phyloP scores from a whole-genome alignment of 345 rosid species.

The Lumnitzera racemosa region DNA sequence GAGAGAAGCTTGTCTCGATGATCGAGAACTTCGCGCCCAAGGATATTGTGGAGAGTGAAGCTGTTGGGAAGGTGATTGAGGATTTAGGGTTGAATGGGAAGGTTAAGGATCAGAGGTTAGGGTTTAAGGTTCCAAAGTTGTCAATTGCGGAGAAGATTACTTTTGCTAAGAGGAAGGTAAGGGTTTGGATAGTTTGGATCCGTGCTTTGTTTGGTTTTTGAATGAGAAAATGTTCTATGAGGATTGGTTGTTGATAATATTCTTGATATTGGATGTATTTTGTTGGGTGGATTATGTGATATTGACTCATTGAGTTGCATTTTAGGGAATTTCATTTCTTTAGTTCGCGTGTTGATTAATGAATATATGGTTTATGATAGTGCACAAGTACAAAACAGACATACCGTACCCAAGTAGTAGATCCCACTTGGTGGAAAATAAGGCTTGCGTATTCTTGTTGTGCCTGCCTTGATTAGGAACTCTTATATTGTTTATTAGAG shows the following conservation, averaged over 20 bases:
- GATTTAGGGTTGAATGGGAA: constrained; percentile 70
- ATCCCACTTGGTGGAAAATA: too few relatives aligned
- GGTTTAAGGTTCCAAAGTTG: constrained; percentile 37
- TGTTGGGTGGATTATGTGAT: neutral
- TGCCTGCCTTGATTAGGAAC: too few relatives aligned
- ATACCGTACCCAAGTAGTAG: too few relatives aligned
- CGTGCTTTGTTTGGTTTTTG: neutral
- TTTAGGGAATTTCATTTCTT: too few relatives aligned
- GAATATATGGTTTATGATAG: neutral
- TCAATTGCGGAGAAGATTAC: constrained; percentile 65
- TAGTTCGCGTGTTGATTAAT: too few relatives aligned
- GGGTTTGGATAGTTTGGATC: neutral
- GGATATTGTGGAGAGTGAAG: constrained; percentile 54
- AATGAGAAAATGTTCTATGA: too few relatives aligned
- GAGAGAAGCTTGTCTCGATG: constrained; percentile 48
- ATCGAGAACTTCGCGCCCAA: constrained; percentile 50
- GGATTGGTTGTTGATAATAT: too few relatives aligned
- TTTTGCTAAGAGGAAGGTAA: constrained; percentile 63
- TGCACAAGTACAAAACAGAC: too few relatives aligned
- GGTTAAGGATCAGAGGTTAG: constrained; percentile 53
- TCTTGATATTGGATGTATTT: neutral
- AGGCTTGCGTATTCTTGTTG: too few relatives aligned
- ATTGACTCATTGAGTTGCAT: too few relatives aligned
- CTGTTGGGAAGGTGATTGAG: constrained; percentile 56
- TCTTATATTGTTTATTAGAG: too few relatives aligned